Conservation (phyloP, 371 early-diverging fungal genomes). For the Rhizopus sp. region DNA sequence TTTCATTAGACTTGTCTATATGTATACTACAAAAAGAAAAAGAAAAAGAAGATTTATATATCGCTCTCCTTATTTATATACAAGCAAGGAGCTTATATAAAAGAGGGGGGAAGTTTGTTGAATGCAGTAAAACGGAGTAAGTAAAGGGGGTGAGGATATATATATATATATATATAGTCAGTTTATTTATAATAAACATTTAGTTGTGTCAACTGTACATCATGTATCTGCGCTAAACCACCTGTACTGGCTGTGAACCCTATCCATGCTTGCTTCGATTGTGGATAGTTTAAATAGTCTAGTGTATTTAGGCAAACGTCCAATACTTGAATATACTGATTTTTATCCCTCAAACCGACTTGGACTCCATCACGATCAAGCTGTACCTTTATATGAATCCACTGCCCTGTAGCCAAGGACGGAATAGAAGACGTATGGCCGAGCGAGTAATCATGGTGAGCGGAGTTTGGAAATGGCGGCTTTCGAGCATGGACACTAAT, state of each 20-base stretch:
- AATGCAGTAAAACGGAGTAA: too few species aligned
- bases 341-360: constrained; percentile 19
- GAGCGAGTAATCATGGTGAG: constrained; percentile 50
- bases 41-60: too few species aligned
- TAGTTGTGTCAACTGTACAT: constrained; percentile 24
- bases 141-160: too few species aligned
- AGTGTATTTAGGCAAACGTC: background rate
- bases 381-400: constrained; percentile 31
- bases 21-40: too few species aligned
- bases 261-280: constrained; percentile 27
- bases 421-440: constrained; percentile 46
- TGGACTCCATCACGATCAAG: constrained; percentile 20
- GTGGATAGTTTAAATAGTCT: constrained; percentile 21
- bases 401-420: constrained; percentile 33
- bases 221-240: constrained; percentile 51
- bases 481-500: constrained; percentile 49
- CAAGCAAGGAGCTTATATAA: too few species aligned
- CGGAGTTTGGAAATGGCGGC: constrained; percentile 34
- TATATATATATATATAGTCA: too few species aligned
- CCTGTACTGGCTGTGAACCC: constrained; percentile 63
- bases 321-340: constrained; percentile 28
- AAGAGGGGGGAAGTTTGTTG: too few species aligned
- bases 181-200: constrained; percentile 6
- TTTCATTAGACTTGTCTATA: background rate
- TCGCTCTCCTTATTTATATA: too few species aligned